Conservation (phyloP, 1,284 basidiomycete species). For the Cystobasidium pallidum region DNA sequence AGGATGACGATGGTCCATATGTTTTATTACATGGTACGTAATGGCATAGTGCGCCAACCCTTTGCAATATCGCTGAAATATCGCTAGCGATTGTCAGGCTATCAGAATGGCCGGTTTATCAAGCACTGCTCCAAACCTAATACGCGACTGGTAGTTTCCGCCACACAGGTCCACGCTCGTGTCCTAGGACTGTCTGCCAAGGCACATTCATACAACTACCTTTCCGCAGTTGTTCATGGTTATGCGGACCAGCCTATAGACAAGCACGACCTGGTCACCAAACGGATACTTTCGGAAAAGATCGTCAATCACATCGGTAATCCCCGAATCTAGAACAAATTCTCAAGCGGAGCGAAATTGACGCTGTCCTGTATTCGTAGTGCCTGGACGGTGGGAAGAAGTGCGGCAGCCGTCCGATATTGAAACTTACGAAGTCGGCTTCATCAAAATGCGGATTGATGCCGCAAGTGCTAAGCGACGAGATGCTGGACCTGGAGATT, state of each 20-base stretch:
- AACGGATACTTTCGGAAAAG: constrained; percentile 12
- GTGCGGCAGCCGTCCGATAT: constrained; percentile 20
- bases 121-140: constrained; percentile 38
- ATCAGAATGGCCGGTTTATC: constrained; percentile 29
- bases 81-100: not conserved
- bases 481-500: constrained; percentile 30
- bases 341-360: not conserved
- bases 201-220: constrained; percentile 28
- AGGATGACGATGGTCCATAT: constrained; percentile 49
- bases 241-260: constrained; percentile 15
- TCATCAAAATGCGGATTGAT: constrained; percentile 37
- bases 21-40: constrained; percentile 51
- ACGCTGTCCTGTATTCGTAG: not conserved
- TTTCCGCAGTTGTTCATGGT: constrained; percentile 12
- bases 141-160: constrained; percentile 24
- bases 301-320: constrained; percentile 30
- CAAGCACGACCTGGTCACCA: constrained; percentile 29
- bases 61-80: not conserved
- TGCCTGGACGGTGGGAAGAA: constrained; percentile 32
- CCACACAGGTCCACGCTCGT: constrained; percentile 13
- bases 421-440: constrained; percentile 27
- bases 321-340: not conserved
- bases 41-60: not conserved
- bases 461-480: constrained; percentile 25
- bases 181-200: constrained; percentile 25